A percentile compares a stretch with the other conserved stretches of the same genome.
Evolutionary conservation across 805 yeast genomes (phyloP).

Genomic region (Diddensiella caesifluorescens): DNA sequence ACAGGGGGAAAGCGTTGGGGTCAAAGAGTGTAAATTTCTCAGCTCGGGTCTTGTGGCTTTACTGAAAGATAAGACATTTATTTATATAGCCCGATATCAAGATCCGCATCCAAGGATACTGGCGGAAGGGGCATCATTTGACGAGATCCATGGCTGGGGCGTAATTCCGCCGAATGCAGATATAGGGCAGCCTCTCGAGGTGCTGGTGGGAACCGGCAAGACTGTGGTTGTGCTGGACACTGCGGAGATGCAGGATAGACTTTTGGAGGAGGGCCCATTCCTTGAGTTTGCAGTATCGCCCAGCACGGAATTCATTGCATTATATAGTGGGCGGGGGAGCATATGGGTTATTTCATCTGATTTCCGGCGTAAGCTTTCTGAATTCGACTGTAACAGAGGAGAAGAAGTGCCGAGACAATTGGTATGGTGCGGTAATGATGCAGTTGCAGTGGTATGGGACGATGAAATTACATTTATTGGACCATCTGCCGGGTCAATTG

Average conservation of each 20-base stretch:
- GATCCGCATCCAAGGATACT: constrained; percentile 30
- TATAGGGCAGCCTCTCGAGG: constrained; percentile 27
- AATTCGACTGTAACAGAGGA: constrained; percentile 35
- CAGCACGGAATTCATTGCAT: constrained; percentile 50
- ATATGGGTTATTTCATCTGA: constrained; percentile 48
- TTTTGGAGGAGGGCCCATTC: constrained; percentile 47
- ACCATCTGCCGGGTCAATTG: constrained; percentile 46
- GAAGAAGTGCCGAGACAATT: constrained; percentile 41
- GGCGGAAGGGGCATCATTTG: constrained; percentile 13
- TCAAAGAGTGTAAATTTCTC: constrained; percentile 38
- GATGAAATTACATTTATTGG: constrained; percentile 70
- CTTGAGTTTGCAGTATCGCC: constrained; percentile 40
- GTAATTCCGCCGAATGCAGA: constrained; percentile 26
- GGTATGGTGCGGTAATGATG: constrained; percentile 85
- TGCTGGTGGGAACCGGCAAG: constrained; percentile 24
- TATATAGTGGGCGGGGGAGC: constrained; percentile 40
- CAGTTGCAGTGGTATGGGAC: constrained; percentile 52
- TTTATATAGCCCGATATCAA: constrained; percentile 37
- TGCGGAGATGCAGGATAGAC: constrained; percentile 34
- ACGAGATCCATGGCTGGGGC: constrained; percentile 29
- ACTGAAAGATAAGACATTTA: constrained; percentile 39
- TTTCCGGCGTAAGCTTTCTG: constrained; percentile 41
- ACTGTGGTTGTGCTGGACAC: constrained; percentile 24
- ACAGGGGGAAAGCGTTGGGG: constrained; percentile 32
- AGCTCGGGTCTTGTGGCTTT: constrained; percentile 42